Base-by-base conservation (phyloP, 2,329 filamentous ascomycete genomes). In the Ceratocystis papillata region DNA sequence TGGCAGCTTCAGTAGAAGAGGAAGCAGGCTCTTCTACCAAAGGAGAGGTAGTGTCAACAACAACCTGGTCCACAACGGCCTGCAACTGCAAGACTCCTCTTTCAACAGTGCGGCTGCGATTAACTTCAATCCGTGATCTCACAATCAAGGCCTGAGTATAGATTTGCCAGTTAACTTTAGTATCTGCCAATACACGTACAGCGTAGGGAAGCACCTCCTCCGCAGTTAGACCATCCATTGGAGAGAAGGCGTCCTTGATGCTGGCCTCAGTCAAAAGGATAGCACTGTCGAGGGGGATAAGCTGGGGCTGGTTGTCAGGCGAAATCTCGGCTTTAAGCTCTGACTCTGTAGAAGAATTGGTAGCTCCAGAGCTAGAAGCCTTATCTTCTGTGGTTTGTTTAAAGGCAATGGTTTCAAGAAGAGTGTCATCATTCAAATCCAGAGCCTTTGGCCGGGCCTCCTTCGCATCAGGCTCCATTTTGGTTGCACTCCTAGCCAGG, bases 81-180 rank as follows among this genome's bases (percentile, higher is more conserved):
- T 99, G 94, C 70, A 99, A 83, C 76, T 99, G 94, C 22, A 99
- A 78, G 0, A 99, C 84, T 59, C 90, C 90, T 68, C 94, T 82
- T 76, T 99, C 94, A 46, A 95, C 81, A 0, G 94, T 99, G 65
- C 93, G 82, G 64, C 92, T 90, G 64, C 85, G 84, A 75, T 95
- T 92, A 0, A 92, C 82, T 75, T 99, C 94, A 65, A 97, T 93
- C 17, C 94, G 83, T 68, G 90, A 96, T 57, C 94, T 83, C 1
- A 97, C 89, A 0, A 99, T 80, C 7, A 99, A 79, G 0, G 91
- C 94, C 73, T 97, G 92, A 0, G 94, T 96, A 73, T 97, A 97
- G 44, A 96, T 87, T 74, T 97, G 94, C 94, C 94, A 99, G 75
- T 97, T 99, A 0, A 90, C 93, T 59, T 88, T 88, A 70, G 93